Evolutionary conservation across 768 basidiomycete genomes (phyloP).

Genomic region (Neoboletus brunneissimus): DNA sequence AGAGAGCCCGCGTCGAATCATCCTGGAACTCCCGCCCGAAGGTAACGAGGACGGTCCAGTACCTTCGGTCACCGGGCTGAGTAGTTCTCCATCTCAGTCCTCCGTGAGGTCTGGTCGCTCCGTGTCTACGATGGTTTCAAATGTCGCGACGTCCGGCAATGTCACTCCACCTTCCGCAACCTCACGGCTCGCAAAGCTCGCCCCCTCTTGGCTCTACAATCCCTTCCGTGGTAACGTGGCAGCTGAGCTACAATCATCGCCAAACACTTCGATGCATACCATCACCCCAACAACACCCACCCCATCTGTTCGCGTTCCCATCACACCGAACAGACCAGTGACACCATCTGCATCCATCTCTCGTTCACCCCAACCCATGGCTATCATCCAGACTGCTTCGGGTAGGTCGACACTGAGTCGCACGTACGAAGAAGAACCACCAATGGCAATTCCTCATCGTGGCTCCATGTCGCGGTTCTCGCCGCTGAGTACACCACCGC

Average conservation of each 20-base stretch:
- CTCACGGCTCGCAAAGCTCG: slow-evolving; percentile 52
- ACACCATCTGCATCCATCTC: slow-evolving; percentile 32
- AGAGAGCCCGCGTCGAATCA: slow-evolving; percentile 58
- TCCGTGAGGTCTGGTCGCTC: slow-evolving; percentile 58
- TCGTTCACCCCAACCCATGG: slow-evolving; percentile 42
- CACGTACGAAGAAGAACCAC: slow-evolving; percentile 58
- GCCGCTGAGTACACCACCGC: slow-evolving; percentile 66
- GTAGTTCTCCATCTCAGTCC: slow-evolving; percentile 65
- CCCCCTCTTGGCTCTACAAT: slow-evolving; percentile 78
- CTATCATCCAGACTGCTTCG: slow-evolving; percentile 37
- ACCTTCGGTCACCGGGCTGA: slow-evolving; percentile 38
- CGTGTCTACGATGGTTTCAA: slow-evolving; percentile 37
- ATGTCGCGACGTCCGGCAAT: slow-evolving; percentile 16
- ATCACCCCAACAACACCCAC: slow-evolving; percentile 21
- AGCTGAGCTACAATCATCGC: slow-evolving; percentile 55
- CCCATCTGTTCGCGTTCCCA: slow-evolving; percentile 30
- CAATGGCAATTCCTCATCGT: slow-evolving; percentile 40
- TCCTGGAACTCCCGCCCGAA: slow-evolving; percentile 52
- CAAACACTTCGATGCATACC: slow-evolving; percentile 45
- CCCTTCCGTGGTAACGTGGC: slow-evolving; percentile 59
- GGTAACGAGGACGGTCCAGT: slow-evolving; percentile 30
- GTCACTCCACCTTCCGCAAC: slow-evolving; percentile 28
- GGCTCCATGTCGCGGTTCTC: slow-evolving; percentile 54
- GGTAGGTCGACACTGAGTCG: slow-evolving; percentile 48
- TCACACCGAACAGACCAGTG: slow-evolving; percentile 27